Percentiles rank a stretch among this genome's conserved stretches.
Conservation (phyloP, 192 early-diverging fungal genomes). For the Glomus cerebriforme region DNA sequence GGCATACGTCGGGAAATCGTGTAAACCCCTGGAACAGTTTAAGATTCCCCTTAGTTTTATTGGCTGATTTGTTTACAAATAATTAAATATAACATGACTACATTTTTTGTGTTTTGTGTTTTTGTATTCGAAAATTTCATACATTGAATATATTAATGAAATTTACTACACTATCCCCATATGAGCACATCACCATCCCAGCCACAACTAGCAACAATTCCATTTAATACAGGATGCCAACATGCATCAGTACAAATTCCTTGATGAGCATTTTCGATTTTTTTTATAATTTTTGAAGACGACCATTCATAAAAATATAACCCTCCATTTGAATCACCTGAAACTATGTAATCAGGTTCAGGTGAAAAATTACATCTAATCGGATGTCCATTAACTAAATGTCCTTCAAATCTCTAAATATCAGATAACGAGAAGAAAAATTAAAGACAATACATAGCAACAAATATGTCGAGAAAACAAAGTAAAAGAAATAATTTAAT, state of each 20-base stretch:
- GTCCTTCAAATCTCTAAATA: slow-evolving; percentile 25
- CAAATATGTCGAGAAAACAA: background rate
- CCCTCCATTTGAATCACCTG: slow-evolving; percentile 30
- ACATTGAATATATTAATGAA: too few relatives aligned
- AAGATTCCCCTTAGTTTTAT: too few relatives aligned
- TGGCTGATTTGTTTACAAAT: too few relatives aligned
- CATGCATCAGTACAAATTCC: slow-evolving; percentile 13
- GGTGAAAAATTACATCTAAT: slow-evolving; percentile 30
- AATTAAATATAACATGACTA: too few relatives aligned
- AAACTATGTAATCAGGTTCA: slow-evolving; percentile 18
- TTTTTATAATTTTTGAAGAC: slow-evolving; percentile 14
- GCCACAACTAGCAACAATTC: slow-evolving; percentile 20
- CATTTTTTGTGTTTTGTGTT: too few relatives aligned
- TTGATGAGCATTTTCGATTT: slow-evolving; percentile 22
- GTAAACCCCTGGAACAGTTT: too few relatives aligned
- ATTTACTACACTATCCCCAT: slow-evolving; percentile 10
- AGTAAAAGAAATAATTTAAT: background rate
- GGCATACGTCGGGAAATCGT: too few relatives aligned
- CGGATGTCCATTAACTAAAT: slow-evolving; percentile 31
- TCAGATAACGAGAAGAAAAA: background rate
- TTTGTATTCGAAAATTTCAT: too few relatives aligned
- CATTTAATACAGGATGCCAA: slow-evolving; percentile 29
- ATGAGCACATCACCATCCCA: slow-evolving; percentile 23
- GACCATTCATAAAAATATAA: slow-evolving; percentile 30
- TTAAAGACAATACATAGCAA: background rate